Evolutionary conservation across 2,329 filamentous ascomycete genomes (phyloP), one percentile per base, ranked within the genome.

Genomic region (Coniochaeta sp.): DNA sequence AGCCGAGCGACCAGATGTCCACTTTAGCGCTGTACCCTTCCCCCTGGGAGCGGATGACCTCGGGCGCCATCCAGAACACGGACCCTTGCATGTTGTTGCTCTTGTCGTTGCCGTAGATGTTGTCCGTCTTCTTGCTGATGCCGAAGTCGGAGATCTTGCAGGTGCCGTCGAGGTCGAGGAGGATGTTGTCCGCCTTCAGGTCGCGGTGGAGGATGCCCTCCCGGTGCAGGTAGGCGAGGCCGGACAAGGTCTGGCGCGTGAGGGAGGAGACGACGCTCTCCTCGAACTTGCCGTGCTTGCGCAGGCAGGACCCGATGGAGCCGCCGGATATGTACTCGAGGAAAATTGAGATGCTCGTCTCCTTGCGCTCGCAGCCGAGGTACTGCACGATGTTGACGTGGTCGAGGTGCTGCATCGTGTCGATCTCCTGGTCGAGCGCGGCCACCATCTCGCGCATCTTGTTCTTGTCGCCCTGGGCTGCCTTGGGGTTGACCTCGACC

Each of bases 81-180:
- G 90, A 95, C 12, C 94, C 94, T 72, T 99, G 94, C 95, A 99
- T 99, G 57, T 82, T 88, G 71, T 99, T 97, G 55, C 89, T 90
- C 63, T 91, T 91, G 72, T 99, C 94, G 71, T 99, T 97, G 65
- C 92, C 94, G 70, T 99, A 99, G 60, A 97, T 97, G 65, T 99
- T 91, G 68, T 97, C 91, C 51, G 88, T 92, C 73, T 96, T 97
- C 76, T 99, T 99, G 52, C 88, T 95, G 65, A 99, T 99, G 60
- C 94, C 94, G 65, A 99, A 99, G 68, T 99, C 94, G 33, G 90
- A 95, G 61, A 99, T 99, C 74, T 99, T 99, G 82, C 92, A 96
- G 2, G 92, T 96, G 51, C 94, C 94, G 68, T 97, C 92, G 27
- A 96, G 77, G 68, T 97, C 94, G 31, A 99, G 79, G 30, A 99